Percentiles rank a stretch among this genome's conserved stretches.
These are phyloP conservation scores for Salix caprea DNA, from an alignment of 345 rosid genomes.

Conservation along the genomic window DNA sequence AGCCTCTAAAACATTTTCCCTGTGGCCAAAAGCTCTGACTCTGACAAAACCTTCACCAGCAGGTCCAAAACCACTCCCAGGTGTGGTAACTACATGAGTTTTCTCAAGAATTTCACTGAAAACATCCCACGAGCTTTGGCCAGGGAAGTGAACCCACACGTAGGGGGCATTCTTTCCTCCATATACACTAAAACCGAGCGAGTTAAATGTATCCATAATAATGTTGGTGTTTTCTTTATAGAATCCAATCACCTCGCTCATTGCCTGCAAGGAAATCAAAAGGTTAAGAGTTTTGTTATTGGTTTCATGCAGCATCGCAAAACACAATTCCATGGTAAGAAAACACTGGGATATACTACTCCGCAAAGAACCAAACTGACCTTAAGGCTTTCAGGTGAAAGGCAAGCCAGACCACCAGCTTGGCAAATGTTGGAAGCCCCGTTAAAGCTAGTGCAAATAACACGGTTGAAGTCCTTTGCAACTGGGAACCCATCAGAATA, in stretches of 20 bases:
- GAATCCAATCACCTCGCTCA: conserved; percentile 79
- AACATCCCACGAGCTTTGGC: conserved; percentile 95
- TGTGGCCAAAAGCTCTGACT: conserved; percentile 91
- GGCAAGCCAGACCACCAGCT: conserved; percentile 94
- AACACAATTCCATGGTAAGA: background rate
- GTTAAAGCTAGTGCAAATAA: conserved; percentile 82
- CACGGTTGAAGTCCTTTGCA: conserved; percentile 82
- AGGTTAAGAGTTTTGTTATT: background rate
- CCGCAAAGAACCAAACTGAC: conserved; percentile 23
- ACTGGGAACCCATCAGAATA: conserved; percentile 90
- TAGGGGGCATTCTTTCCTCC: conserved; percentile 93
- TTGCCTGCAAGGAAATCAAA: conserved; percentile 51
- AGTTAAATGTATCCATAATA: conserved; percentile 67
- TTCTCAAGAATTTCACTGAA: conserved; percentile 85
- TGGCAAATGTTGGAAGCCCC: conserved; percentile 89
- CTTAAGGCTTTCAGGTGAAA: conserved; percentile 75
- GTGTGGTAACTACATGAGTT: conserved; percentile 91
- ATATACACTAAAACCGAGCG: conserved; percentile 78
- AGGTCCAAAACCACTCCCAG: conserved; percentile 96
- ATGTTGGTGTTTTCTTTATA: conserved; percentile 86
- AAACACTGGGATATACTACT: background rate
- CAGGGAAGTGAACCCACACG: conserved; percentile 95
- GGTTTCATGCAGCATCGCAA: background rate
- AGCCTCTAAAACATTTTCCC: conserved; percentile 81
- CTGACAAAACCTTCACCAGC: conserved; percentile 90